Conservation (phyloP, 1,139 yeast genomes). For the Candida gigantensis region DNA sequence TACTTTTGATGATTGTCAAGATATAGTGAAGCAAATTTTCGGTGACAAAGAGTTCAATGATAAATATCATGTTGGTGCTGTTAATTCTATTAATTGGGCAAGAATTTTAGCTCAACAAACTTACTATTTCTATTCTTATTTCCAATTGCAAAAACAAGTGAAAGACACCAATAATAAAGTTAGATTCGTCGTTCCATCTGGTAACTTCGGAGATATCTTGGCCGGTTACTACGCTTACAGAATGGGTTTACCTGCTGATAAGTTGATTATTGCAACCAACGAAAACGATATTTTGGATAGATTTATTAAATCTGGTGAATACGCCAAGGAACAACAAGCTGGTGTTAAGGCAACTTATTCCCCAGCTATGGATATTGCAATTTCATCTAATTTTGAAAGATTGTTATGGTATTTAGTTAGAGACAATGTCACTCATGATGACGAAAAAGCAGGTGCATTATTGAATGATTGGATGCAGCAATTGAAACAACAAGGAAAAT, state of each 20-base stretch:
- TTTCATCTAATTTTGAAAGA: conserved; percentile 94
- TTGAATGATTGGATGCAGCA: conserved; percentile 77
- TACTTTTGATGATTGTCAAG: conserved; percentile 98
- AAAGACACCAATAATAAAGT: conserved; percentile 48
- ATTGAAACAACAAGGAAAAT: conserved; percentile 74
- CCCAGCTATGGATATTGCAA: conserved; percentile 98
- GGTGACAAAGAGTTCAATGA: conserved; percentile 86
- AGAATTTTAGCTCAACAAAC: conserved; percentile 97
- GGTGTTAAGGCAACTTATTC: conserved; percentile 86
- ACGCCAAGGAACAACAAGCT: conserved; percentile 59
- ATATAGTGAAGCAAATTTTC: conserved; percentile 88
- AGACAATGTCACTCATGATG: conserved; percentile 54
- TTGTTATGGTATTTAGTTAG: conserved; percentile 91
- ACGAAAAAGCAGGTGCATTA: conserved; percentile 74
- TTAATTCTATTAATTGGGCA: conserved; percentile 98
- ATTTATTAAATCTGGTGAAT: conserved; percentile 82
- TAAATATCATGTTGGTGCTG: conserved; percentile 94
- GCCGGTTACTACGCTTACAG: conserved; percentile 94
- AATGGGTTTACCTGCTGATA: conserved; percentile 92
- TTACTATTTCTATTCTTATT: conserved; percentile 89
- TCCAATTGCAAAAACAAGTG: conserved; percentile 57
- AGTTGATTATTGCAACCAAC: conserved; percentile 90
- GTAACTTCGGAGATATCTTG: conserved; percentile 95
- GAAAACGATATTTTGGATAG: conserved; percentile 93
- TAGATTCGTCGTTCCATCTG: conserved; percentile 93